These are phyloP conservation scores for Cryptococcus maquisensis DNA, from an alignment of 1,284 basidiomycete genomes.

Conservation along the genomic window DNA sequence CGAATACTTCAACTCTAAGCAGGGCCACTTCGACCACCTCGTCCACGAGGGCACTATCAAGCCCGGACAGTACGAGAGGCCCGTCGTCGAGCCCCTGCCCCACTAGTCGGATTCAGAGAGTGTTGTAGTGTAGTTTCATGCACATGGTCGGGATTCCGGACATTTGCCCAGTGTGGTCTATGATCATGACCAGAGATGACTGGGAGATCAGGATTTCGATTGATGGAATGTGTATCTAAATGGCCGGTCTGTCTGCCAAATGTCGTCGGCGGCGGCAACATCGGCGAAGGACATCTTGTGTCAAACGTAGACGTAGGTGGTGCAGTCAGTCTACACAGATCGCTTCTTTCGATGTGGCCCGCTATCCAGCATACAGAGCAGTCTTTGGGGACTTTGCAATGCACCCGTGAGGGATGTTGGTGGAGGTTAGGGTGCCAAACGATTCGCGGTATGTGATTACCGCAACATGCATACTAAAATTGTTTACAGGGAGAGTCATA, in stretches of 20 bases:
- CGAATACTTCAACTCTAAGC: slow-evolving; percentile 48
- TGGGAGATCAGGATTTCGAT: too few species aligned
- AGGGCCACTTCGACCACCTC: slow-evolving; percentile 43
- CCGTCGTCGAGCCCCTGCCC: slow-evolving; percentile 10
- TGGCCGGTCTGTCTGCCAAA: too few species aligned
- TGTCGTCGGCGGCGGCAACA: too few species aligned
- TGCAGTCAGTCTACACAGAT: too few species aligned
- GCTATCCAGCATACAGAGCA: too few species aligned
- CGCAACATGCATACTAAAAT: too few species aligned
- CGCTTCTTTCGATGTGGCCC: too few species aligned
- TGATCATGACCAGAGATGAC: background rate
- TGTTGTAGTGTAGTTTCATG: background rate
- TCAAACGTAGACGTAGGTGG: too few species aligned
- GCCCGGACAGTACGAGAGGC: slow-evolving; percentile 19
- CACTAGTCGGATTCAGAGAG: slow-evolving; percentile 3
- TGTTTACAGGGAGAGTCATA: background rate
- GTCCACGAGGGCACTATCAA: slow-evolving; percentile 17
- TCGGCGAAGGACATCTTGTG: too few species aligned
- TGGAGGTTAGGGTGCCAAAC: background rate
- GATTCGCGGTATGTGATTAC: background rate
- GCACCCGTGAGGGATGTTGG: background rate
- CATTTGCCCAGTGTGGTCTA: background rate
- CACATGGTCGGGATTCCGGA: background rate
- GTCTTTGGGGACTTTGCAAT: background rate
- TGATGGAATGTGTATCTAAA: too few species aligned